phyloP scores from a whole-genome alignment of 2,329 filamentous ascomycete species.

The Chaetomium sp. region DNA sequence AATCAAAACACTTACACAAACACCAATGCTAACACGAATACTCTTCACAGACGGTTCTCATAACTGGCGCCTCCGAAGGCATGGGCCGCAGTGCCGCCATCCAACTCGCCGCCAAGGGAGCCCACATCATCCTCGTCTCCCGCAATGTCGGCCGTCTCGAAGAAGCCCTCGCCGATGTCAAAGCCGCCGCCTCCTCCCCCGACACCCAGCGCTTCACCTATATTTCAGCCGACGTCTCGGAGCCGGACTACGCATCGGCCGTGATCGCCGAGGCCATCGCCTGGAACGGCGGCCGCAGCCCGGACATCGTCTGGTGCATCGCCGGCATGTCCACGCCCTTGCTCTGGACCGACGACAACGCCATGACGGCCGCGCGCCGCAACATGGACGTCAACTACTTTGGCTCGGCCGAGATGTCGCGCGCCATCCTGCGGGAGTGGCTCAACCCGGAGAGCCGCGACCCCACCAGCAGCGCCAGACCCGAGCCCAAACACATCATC shows the following conservation, averaged over 20 bases:
- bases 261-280: slow-evolving; percentile 70
- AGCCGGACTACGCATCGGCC: slow-evolving; percentile 66
- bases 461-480: slow-evolving; percentile 46
- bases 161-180: slow-evolving; percentile 65
- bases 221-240: slow-evolving; percentile 80
- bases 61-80: slow-evolving; percentile 91
- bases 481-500: slow-evolving; percentile 73
- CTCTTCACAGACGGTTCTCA: slow-evolving; percentile 72
- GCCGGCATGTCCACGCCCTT: slow-evolving; percentile 74
- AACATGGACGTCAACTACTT: slow-evolving; percentile 96
- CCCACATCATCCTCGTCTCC: slow-evolving; percentile 82
- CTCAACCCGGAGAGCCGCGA: slow-evolving; percentile 52
- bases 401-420: slow-evolving; percentile 82
- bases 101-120: slow-evolving; percentile 78
- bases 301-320: slow-evolving; percentile 89
- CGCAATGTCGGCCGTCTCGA: slow-evolving; percentile 76
- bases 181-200: slow-evolving; percentile 66
- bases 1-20: slow-evolving; percentile 9
- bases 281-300: slow-evolving; percentile 75
- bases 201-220: slow-evolving; percentile 76
- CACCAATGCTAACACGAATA: slow-evolving; percentile 1
- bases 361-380: slow-evolving; percentile 64
- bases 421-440: slow-evolving; percentile 77
- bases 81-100: slow-evolving; percentile 79
- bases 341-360: slow-evolving; percentile 78